Conservation (phyloP, 1,284 basidiomycete genomes). For the Peniophora sp. region DNA sequence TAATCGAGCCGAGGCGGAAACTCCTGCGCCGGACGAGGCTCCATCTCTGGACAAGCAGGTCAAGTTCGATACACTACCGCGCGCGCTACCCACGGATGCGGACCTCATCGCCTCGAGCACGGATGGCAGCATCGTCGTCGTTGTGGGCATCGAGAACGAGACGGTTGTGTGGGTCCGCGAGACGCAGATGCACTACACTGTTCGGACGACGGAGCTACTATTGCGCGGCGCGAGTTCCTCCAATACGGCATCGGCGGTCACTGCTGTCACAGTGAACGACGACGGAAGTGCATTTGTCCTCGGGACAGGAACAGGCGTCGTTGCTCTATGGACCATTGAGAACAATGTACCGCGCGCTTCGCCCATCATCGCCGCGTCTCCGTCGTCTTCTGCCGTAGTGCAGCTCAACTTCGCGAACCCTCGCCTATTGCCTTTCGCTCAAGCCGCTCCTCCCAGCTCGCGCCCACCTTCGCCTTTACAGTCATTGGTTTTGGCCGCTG, state of each 20-base stretch:
- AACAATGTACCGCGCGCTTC: slow-evolving; percentile 30
- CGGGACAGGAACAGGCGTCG: slow-evolving; percentile 53
- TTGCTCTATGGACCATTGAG: slow-evolving; percentile 49
- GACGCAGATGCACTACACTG: slow-evolving; percentile 31
- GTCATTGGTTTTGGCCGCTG: slow-evolving; percentile 28
- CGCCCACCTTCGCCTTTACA: slow-evolving; percentile 22
- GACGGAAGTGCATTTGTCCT: slow-evolving; percentile 51
- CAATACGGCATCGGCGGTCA: slow-evolving; percentile 39
- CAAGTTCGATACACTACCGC: slow-evolving; percentile 64
- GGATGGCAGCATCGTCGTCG: slow-evolving; percentile 56
- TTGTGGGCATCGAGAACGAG: slow-evolving; percentile 74
- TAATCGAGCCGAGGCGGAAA: slow-evolving; percentile 39
- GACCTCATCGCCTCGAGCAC: slow-evolving; percentile 70
- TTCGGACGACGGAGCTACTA: slow-evolving; percentile 46
- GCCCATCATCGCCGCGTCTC: slow-evolving; percentile 38
- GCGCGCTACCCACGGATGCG: slow-evolving; percentile 73
- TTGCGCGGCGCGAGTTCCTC: slow-evolving; percentile 40
- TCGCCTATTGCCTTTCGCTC: slow-evolving; percentile 4
- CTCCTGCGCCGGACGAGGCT: slow-evolving; percentile 20
- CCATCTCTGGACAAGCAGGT: slow-evolving; percentile 33
- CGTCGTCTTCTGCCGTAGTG: slow-evolving; percentile 37
- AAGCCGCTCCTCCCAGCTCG: slow-evolving; percentile 17
- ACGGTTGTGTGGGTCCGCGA: slow-evolving; percentile 57
- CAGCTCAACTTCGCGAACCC: slow-evolving; percentile 35
- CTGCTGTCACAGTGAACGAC: slow-evolving; percentile 51